Evolutionary conservation across 768 basidiomycete species (phyloP).

Genomic region (Agaricus sinodeliciosus): DNA sequence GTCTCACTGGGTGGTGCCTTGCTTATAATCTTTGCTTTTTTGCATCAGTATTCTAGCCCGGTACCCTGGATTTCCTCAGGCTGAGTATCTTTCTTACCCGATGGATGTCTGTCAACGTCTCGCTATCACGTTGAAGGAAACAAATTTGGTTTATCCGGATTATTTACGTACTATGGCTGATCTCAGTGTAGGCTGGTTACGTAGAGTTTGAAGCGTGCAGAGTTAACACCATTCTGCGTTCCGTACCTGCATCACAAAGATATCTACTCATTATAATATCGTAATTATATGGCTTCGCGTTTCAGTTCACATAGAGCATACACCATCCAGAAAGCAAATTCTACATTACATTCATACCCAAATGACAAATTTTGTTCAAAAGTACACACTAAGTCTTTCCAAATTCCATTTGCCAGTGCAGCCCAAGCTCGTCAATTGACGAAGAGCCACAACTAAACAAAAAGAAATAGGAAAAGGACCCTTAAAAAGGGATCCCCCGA

Average conservation of each 20-base stretch:
- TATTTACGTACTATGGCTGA: constrained; percentile 74
- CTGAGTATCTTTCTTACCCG: constrained; percentile 85
- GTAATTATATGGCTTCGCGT: too few relatives aligned
- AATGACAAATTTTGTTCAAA: not conserved
- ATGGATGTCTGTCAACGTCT: constrained; percentile 69
- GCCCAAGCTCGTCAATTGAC: constrained; percentile 5
- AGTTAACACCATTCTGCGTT: not conserved
- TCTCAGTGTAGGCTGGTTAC: constrained; percentile 77
- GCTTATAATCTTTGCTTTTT: not conserved
- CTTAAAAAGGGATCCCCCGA: constrained; percentile 39
- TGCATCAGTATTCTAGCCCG: constrained; percentile 47
- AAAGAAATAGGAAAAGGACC: constrained; percentile 8
- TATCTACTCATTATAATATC: too few relatives aligned
- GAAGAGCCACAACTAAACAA: constrained; percentile 5
- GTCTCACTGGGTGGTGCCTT: not conserved
- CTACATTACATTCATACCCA: not conserved
- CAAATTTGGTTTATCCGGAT: constrained; percentile 70
- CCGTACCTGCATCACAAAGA: not conserved
- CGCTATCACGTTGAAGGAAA: constrained; percentile 65
- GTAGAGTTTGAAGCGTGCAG: not conserved
- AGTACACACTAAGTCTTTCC: not conserved
- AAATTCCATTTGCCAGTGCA: constrained; percentile 9
- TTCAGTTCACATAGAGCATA: not conserved
- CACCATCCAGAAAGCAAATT: not conserved
- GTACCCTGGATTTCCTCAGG: constrained; percentile 80